Evolutionary conservation across 2,329 filamentous ascomycete species (phyloP), one percentile per base, ranked within the genome.

Genomic region (Colletotrichum sp.): DNA sequence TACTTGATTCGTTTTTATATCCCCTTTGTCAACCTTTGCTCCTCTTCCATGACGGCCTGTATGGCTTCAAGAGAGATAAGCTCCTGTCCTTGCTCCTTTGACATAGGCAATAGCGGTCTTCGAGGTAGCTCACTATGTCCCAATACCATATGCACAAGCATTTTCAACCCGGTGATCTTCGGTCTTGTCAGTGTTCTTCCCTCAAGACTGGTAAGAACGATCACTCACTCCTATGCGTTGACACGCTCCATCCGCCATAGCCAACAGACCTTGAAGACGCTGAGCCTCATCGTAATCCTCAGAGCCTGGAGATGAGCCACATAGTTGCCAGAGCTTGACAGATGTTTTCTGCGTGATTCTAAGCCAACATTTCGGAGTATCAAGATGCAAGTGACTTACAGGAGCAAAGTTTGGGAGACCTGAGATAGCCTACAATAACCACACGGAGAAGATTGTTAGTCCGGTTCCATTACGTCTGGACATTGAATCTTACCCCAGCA

Each of bases 121-220:
- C 43, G 43, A 52, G 43, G 43, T 21, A 52, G 43, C 43, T 52
- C 43, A 21, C 43, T 52, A 52, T 52, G 43, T 52, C 43, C 43
- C 43, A 52, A 52, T 21, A 24, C n/a, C 43, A 52, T 52, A 52
- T 52, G 43, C 43, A 52, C n/a, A 52, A 52, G 43, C 43, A 52
- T 52, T 52, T 52, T 48, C 10, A 48, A 4, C 10, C 43, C 43
- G 5, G 43, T 10, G n/a, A 52, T 52, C 43, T 52, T 13, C 43
- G 6, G 6, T 4, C 43, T 52, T 21, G n/a, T 52, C n/a, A 52
- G 43, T 21, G 0, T 24, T 52, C n/a, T 21, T 52, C n/a, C 0
- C 16, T 52, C 43, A 7, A 21, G n/a, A 52, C 43, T 52, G 10
- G 0, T 7, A 0, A 52, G n/a, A 0, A 7, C 0, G n/a, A 24